phyloP scores from a whole-genome alignment of 306 rosid species.

The Begonia loranthoides region DNA sequence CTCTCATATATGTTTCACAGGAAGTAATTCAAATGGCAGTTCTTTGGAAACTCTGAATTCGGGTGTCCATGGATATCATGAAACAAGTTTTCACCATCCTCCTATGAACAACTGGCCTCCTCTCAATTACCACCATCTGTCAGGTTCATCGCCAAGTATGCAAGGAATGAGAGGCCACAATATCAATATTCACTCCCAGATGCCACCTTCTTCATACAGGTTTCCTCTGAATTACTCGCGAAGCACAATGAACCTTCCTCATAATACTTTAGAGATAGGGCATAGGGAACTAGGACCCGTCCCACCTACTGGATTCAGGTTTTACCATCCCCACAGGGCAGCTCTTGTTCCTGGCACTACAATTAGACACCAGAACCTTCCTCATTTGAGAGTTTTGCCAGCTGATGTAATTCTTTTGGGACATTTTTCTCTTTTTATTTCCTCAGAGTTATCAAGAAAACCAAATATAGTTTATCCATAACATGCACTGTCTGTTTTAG shows the following conservation, averaged over 20 bases:
- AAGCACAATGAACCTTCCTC: conserved; percentile 29
- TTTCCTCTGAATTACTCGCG: conserved; percentile 47
- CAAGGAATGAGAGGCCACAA: conserved; percentile 61
- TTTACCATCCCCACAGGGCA: conserved; percentile 51
- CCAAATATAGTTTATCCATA: no score
- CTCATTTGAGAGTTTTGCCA: conserved; percentile 54
- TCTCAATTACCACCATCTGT: conserved; percentile 44
- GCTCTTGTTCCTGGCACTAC: conserved; percentile 30
- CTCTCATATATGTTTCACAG: not conserved
- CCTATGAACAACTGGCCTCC: conserved; percentile 34
- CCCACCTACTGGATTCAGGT: conserved; percentile 44
- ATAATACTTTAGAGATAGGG: conserved; percentile 46
- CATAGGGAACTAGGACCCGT: conserved; percentile 42
- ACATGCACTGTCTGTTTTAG: conserved; percentile 14
- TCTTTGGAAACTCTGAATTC: conserved; percentile 18
- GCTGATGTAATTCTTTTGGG: conserved; percentile 52
- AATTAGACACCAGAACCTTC: conserved; percentile 46
- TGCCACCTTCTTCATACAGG: conserved; percentile 45
- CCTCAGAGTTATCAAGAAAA: no score
- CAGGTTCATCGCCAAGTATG: conserved; percentile 45
- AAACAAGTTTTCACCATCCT: conserved; percentile 45
- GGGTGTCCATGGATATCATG: conserved; percentile 73
- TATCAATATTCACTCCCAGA: conserved; percentile 45
- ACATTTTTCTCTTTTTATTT: conserved; percentile 1
- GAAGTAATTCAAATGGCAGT: conserved; percentile 9